Evolutionary conservation across 768 basidiomycete genomes (phyloP).

Genomic region (Termitomyces sp.): DNA sequence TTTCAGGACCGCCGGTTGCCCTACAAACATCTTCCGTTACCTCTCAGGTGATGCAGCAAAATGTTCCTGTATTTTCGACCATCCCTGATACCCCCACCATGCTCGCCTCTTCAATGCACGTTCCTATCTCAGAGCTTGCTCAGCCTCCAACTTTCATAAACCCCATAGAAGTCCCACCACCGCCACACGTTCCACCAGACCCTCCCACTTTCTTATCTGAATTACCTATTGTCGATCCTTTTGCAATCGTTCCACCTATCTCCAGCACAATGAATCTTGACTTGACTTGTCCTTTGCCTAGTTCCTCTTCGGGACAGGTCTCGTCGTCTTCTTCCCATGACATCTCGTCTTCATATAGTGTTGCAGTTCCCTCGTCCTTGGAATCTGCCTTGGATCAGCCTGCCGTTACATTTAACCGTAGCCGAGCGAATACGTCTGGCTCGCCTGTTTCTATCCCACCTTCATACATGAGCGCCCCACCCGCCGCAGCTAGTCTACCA

Average conservation of each 20-base stretch:
- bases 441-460: constrained; percentile 15
- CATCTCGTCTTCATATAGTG: constrained; percentile 31
- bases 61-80: constrained; percentile 28
- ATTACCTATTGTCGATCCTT: constrained; percentile 29
- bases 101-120: constrained; percentile 28
- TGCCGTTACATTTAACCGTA: constrained; percentile 25
- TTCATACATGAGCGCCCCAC: constrained; percentile 18
- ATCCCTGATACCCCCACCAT: constrained; percentile 21
- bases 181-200: constrained; percentile 22
- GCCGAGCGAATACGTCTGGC: constrained; percentile 34
- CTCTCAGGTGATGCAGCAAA: constrained; percentile 25
- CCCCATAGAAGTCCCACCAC: constrained; percentile 27
- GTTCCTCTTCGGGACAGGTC: constrained; percentile 29
- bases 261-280: constrained; percentile 33
- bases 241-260: constrained; percentile 24
- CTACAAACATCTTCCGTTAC: constrained; percentile 18
- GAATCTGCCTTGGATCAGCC: constrained; percentile 40
- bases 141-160: constrained; percentile 28
- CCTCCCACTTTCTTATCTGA: constrained; percentile 38
- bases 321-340: constrained; percentile 34
- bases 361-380: constrained; percentile 37
- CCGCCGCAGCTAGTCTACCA: constrained; percentile 17
- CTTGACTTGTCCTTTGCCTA: constrained; percentile 29
- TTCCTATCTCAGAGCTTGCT: constrained; percentile 32
- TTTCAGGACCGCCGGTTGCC: constrained; percentile 13